A percentile compares a stretch with the other conserved stretches of the same genome.
These are phyloP conservation scores for Colletotrichum musae DNA, from an alignment of 2,329 filamentous ascomycete genomes.

Conservation along the genomic window DNA sequence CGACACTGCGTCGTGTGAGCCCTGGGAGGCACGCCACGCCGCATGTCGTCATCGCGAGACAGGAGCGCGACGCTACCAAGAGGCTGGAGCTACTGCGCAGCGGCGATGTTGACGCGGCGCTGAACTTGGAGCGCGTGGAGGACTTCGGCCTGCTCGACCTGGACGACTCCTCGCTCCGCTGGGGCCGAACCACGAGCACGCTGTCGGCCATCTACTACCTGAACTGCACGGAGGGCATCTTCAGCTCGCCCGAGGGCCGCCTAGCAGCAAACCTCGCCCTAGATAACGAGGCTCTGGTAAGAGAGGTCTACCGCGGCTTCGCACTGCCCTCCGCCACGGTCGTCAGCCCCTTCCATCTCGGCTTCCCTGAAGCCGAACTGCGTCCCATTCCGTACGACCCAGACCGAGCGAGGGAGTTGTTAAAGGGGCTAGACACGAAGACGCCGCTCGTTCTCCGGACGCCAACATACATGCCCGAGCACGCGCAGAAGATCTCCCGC, in stretches of 20 bases:
- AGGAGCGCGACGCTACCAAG: background rate
- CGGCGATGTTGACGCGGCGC: constrained; percentile 9
- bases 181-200: constrained; percentile 21
- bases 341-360: constrained; percentile 21
- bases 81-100: background rate
- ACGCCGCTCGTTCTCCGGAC: background rate
- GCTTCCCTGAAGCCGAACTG: constrained; percentile 4
- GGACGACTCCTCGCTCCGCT: background rate
- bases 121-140: constrained; percentile 24
- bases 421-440: background rate
- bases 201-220: constrained; percentile 32
- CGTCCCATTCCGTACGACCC: constrained; percentile 6
- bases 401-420: background rate
- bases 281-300: constrained; percentile 16
- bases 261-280: constrained; percentile 17
- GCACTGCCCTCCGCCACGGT: constrained; percentile 14
- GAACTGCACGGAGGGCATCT: constrained; percentile 26
- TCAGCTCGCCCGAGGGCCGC: constrained; percentile 9
- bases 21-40: background rate
- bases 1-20: background rate
- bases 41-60: background rate
- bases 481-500: constrained; percentile 21
- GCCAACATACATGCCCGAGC: constrained; percentile 27
- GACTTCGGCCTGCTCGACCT: constrained; percentile 6
- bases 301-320: constrained; percentile 23